A percentile compares a stretch with the other conserved stretches of the same genome.
Evolutionary conservation across 208 protist genomes (phyloP).

Genomic region (Dictyostelium gargantuum): DNA sequence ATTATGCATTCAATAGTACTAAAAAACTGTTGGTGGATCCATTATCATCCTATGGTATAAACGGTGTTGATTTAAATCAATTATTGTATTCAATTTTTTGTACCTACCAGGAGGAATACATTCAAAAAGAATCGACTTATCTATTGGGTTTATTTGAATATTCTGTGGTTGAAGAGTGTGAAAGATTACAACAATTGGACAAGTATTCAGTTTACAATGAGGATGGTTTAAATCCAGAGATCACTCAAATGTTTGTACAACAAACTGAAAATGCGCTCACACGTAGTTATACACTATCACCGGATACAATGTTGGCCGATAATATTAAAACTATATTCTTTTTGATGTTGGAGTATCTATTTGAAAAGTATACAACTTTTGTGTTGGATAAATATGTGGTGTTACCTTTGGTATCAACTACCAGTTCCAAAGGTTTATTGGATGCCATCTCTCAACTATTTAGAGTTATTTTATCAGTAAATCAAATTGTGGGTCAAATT

Average conservation of each 20-base stretch:
- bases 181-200: background rate
- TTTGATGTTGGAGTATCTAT: background rate
- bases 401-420: background rate
- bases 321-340: conserved; percentile 57
- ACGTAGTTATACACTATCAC: conserved; percentile 15
- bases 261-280: conserved; percentile 20
- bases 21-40: conserved; percentile 41
- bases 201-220: background rate
- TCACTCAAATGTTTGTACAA: conserved; percentile 46
- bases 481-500: conserved; percentile 55
- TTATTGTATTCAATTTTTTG: conserved; percentile 24
- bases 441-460: background rate
- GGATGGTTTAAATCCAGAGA: conserved; percentile 47
- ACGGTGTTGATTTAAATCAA: conserved; percentile 37
- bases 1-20: background rate
- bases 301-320: background rate
- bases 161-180: background rate
- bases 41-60: conserved; percentile 2
- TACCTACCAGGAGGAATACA: conserved; percentile 34
- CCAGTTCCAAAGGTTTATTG: background rate
- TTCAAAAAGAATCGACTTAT: background rate
- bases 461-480: background rate
- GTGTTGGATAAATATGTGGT: background rate
- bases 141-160: background rate
- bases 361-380: background rate